Conservation (phyloP, 371 early-diverging fungal genomes). For the Apophysomyces variabilis region DNA sequence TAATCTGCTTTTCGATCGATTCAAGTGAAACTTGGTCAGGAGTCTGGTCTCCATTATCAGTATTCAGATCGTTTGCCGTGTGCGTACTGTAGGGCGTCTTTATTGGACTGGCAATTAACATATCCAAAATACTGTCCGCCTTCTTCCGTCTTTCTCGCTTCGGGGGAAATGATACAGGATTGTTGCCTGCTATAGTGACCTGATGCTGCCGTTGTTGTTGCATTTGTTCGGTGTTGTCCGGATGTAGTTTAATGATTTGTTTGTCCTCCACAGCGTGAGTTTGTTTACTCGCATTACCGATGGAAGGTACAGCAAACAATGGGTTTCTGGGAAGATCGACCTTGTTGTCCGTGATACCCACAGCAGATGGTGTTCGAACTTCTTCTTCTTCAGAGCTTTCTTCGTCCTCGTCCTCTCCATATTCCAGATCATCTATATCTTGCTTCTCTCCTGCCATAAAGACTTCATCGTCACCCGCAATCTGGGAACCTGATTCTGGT, state of each 20-base stretch:
- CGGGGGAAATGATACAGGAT: neutral
- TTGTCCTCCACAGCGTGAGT: neutral
- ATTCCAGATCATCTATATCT: neutral
- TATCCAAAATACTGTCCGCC: neutral
- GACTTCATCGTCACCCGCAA: constrained; percentile 14
- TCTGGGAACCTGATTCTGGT: constrained; percentile 15
- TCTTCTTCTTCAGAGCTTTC: constrained; percentile 13
- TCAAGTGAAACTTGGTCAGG: constrained; percentile 9
- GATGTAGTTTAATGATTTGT: neutral
- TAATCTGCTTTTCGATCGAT: constrained; percentile 19
- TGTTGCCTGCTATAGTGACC: neutral
- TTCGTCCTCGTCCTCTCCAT: constrained; percentile 11
- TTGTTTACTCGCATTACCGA: constrained; percentile 6
- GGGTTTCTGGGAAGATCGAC: neutral
- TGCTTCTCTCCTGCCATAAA: constrained; percentile 8
- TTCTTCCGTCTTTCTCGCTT: neutral
- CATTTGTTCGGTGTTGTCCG: constrained; percentile 1
- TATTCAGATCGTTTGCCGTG: neutral
- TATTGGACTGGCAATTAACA: neutral
- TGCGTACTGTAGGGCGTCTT: neutral
- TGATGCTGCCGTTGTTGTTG: constrained; percentile 6
- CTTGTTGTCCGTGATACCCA: neutral
- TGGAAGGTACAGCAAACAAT: neutral
- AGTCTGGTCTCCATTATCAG: neutral
- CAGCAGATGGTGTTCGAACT: neutral